Evolutionary conservation across 2,329 filamentous ascomycete species (phyloP).

Genomic region (Xylariaceae sp.): DNA sequence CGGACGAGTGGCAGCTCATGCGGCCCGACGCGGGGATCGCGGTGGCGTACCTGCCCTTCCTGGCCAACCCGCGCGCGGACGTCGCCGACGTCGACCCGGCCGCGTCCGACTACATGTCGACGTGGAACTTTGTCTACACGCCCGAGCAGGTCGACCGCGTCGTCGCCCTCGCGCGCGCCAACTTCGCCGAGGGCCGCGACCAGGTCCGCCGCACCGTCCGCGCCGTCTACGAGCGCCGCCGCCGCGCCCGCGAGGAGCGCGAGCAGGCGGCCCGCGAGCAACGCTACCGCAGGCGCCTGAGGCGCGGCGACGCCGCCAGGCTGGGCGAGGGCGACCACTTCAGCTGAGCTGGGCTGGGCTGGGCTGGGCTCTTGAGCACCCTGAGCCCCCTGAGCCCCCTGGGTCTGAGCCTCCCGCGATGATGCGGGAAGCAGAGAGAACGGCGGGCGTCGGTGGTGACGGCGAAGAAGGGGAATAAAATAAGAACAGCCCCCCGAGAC

Average conservation of each 20-base stretch:
- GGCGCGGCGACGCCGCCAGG: slow-evolving; percentile 44
- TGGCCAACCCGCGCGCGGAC: slow-evolving; percentile 66
- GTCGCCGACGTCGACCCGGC: slow-evolving; percentile 77
- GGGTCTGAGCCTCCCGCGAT: no score
- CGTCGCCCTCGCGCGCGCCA: slow-evolving; percentile 72
- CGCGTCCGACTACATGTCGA: slow-evolving; percentile 78
- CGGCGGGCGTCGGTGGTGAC: no score
- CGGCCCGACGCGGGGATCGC: slow-evolving; percentile 76
- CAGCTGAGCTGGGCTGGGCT: no score
- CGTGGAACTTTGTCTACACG: slow-evolving; percentile 97
- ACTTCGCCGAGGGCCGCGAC: slow-evolving; percentile 76
- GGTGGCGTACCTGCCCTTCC: slow-evolving; percentile 82
- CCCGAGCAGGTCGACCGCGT: slow-evolving; percentile 83
- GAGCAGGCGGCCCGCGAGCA: slow-evolving; percentile 34
- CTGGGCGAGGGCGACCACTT: slow-evolving; percentile 62
- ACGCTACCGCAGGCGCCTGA: slow-evolving; percentile 38
- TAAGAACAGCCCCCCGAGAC: no score
- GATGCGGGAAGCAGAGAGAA: no score
- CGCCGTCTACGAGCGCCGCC: slow-evolving; percentile 91
- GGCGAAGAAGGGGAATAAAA: no score
- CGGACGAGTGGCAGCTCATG: slow-evolving; percentile 56
- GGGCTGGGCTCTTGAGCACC: no score
- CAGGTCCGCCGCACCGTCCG: slow-evolving; percentile 71
- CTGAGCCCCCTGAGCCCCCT: no score
- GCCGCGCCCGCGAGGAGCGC: slow-evolving; percentile 51